phyloP scores from a whole-genome alignment of 2,329 filamentous ascomycete species.

The Aspergillus pseudonomiae region DNA sequence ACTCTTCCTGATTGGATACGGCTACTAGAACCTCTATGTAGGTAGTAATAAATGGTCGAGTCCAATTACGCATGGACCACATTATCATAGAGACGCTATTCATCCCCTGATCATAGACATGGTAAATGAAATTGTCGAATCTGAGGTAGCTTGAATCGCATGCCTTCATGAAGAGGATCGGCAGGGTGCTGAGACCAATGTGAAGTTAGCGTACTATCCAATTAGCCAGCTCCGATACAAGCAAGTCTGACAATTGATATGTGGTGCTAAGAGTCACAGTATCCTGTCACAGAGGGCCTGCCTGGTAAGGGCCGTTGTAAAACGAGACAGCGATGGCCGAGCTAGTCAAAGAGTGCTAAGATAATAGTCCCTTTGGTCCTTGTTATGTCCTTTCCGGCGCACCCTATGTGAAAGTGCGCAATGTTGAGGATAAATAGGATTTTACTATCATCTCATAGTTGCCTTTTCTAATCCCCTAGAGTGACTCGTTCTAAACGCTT shows the following conservation, averaged over 20 bases:
- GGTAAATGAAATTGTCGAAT: neutral
- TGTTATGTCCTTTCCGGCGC: neutral
- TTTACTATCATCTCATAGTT: neutral
- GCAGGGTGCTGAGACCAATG: neutral
- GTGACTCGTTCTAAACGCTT: conserved; percentile 63
- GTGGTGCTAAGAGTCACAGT: neutral
- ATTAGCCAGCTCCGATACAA: neutral
- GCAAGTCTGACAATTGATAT: neutral
- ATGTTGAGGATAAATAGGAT: neutral
- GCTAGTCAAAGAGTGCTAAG: neutral
- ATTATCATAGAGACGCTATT: neutral
- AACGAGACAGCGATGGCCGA: neutral
- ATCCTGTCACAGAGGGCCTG: neutral
- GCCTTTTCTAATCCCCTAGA: conserved; percentile 21
- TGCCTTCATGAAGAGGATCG: neutral
- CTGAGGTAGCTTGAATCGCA: neutral
- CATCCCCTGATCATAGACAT: neutral
- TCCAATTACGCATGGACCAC: neutral
- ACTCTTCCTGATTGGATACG: neutral
- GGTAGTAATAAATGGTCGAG: neutral
- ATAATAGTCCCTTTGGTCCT: neutral
- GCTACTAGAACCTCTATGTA: neutral
- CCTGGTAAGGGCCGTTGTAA: neutral
- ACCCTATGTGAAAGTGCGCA: neutral
- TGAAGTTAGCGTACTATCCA: neutral